Evolutionary conservation across 768 basidiomycete species (phyloP), one percentile per base, ranked within the genome.

Genomic region (Lactarius trivialis): DNA sequence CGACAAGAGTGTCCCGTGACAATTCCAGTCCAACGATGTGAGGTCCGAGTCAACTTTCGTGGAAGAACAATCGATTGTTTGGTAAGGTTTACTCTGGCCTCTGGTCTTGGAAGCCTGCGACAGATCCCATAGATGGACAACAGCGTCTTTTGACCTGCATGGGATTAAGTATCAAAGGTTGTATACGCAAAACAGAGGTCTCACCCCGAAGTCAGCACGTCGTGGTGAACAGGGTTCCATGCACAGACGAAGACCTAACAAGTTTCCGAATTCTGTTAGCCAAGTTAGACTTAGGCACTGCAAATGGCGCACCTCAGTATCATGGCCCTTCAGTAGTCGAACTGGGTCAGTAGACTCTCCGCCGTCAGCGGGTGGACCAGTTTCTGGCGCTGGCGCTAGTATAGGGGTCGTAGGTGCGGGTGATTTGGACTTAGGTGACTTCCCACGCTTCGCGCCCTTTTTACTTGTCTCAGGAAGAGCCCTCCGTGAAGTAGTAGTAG

Each of bases 11-110:
- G 81, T 81, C 19, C 91, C 91, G 58, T 89, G 85, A 4, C 75
- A 70, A 66, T 82, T 90, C 91, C 91, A 93, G 68, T 88, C 83
- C 51, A 93, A 68, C 43, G 85, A 84, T 17, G 90, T 92, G 60
- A 91, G 73, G 71, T 93, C 91, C 11, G 75, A 75, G 54, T 82
- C 81, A 28, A 77, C 74, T 28, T 76, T 70, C 64, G 76, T 74
- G 43, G 79, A 74, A 24, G 82, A 77, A 66, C 83, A 80, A 51
- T 81, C 76, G 39, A 89, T 68, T 24, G 77, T 76, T 45, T 74
- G 53, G 12, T 77, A 73, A 6, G 81, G 78, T 15, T 74, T 75
- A 19, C 52, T 70, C 56, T 48, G 54, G 7, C 50, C 34, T 45
- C 48, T 54, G 6, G 68, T 59, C 9, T 58, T 60, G 32, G 67